A percentile compares a stretch with the other conserved stretches of the same genome.
Conservation (phyloP, 257 asterid species). For the Catharanthus roseus region DNA sequence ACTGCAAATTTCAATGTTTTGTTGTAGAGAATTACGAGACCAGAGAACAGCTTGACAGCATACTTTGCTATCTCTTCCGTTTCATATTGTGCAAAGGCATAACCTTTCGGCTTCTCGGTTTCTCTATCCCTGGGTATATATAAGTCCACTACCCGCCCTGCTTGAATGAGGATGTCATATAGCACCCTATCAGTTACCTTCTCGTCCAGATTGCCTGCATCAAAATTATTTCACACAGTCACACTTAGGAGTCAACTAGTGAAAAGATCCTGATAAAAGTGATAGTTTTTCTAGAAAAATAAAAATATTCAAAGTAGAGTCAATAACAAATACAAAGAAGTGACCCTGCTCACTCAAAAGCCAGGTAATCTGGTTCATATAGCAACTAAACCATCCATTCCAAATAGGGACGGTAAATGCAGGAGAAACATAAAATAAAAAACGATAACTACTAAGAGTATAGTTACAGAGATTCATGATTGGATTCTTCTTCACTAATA, state of each 20-base stretch:
- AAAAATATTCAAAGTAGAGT: background rate
- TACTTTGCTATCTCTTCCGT: constrained; percentile 80
- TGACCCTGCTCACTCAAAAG: background rate
- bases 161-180: constrained; percentile 93
- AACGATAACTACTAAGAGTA: background rate
- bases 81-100: constrained; percentile 86
- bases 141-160: constrained; percentile 77
- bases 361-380: background rate
- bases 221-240: background rate
- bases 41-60: constrained; percentile 91
- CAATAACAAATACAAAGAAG: background rate
- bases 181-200: constrained; percentile 77
- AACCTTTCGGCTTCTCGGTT: constrained; percentile 78
- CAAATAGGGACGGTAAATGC: background rate
- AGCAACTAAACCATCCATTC: background rate
- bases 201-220: constrained; percentile 80
- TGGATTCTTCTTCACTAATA: background rate
- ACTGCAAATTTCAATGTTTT: constrained; percentile 80
- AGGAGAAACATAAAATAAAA: background rate
- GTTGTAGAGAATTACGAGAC: constrained; percentile 70
- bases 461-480: background rate
- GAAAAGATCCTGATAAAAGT: background rate
- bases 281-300: background rate
- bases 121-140: constrained; percentile 84
- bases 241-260: background rate